phyloP scores from a whole-genome alignment of 176 grass and related monocot species.

The Zea luxurians region DNA sequence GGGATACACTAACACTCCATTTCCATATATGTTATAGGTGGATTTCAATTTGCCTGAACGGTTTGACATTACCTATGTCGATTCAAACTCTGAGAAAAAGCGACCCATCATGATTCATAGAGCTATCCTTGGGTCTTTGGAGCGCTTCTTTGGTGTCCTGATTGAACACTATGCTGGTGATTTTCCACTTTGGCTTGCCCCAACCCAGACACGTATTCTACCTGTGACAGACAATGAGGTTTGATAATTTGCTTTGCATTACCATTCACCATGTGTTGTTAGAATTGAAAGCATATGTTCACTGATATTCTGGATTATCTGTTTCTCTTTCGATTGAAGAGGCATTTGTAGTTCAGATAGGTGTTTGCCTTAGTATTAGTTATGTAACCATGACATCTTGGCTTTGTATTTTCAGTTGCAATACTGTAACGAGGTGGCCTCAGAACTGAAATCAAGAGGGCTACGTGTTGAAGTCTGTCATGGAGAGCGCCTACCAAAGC shows the following conservation, averaged over 20 bases:
- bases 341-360: background rate
- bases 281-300: background rate
- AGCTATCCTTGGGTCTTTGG: constrained; percentile 87
- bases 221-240: constrained; percentile 88
- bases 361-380: background rate
- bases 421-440: constrained; percentile 72
- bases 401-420: constrained; percentile 59
- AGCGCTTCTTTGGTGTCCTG: constrained; percentile 91
- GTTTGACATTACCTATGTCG: constrained; percentile 90
- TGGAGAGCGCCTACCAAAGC: constrained; percentile 84
- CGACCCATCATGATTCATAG: constrained; percentile 97
- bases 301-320: background rate
- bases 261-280: background rate
- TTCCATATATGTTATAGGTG: constrained; percentile 52
- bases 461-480: constrained; percentile 79
- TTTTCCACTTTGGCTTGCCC: constrained; percentile 97
- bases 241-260: constrained; percentile 38
- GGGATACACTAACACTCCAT: background rate
- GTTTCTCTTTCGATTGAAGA: background rate
- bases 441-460: constrained; percentile 62
- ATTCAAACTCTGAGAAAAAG: constrained; percentile 76
- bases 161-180: constrained; percentile 96
- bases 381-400: constrained; percentile 1
- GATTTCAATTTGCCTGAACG: constrained; percentile 91
- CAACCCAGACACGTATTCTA: constrained; percentile 81